phyloP scores from a whole-genome alignment of 331 rosid species.

The Quercus tomentella region DNA sequence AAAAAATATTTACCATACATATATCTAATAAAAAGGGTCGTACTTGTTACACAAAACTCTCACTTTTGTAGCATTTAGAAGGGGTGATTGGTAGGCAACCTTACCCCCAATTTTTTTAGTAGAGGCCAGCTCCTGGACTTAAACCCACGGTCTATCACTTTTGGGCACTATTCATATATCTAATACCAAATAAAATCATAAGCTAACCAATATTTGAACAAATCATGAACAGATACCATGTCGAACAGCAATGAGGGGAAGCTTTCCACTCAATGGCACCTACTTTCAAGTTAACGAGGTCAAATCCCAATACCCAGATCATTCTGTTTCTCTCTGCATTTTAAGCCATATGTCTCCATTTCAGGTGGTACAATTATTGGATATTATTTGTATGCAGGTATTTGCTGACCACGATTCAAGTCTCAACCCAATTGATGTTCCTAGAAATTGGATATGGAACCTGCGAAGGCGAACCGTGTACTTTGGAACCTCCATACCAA shows the following conservation, averaged over 20 bases:
- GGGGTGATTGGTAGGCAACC: too few relatives aligned
- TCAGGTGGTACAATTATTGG: constrained; percentile 15
- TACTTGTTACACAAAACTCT: too few relatives aligned
- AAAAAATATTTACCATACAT: neutral
- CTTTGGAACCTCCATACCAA: constrained; percentile 88
- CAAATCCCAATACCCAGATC: constrained; percentile 2
- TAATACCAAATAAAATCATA: neutral
- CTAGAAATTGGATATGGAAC: constrained; percentile 90
- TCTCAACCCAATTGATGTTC: constrained; percentile 78
- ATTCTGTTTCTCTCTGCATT: constrained; percentile 9
- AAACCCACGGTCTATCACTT: too few relatives aligned
- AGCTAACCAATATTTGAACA: constrained; percentile 22
- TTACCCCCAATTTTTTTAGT: too few relatives aligned
- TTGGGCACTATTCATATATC: neutral
- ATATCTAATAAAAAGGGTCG: neutral
- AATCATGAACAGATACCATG: constrained; percentile 79
- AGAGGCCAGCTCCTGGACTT: too few relatives aligned
- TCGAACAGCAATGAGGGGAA: constrained; percentile 94
- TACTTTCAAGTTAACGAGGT: constrained; percentile 99
- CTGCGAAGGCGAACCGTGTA: constrained; percentile 88
- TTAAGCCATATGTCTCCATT: constrained; percentile 14
- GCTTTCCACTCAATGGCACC: constrained; percentile 97
- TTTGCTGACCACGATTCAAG: constrained; percentile 92
- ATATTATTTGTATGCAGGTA: constrained; percentile 44
- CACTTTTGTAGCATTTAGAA: too few relatives aligned